Base-by-base conservation (phyloP, 1,139 yeast species). In the Hansenula lynferdii region DNA sequence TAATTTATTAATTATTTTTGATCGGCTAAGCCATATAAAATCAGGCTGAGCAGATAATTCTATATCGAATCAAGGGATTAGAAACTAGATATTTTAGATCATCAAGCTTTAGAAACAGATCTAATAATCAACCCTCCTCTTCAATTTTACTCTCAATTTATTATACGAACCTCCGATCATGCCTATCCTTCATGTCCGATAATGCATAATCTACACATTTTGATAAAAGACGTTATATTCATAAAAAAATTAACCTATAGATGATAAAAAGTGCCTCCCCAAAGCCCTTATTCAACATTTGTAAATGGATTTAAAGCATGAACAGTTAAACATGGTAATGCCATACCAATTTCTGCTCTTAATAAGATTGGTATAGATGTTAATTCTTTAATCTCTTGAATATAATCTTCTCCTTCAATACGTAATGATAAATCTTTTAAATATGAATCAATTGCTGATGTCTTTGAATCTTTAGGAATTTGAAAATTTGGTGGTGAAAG, bases 301-400 rank as follows among this genome's bases (percentile, higher is more conserved):
- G 51, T 50, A 61, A 89, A 92, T 27, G 98, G 98, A 55, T 92
- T 92, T 55, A 90, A 70, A n/a, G 92, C 84, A 54, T 96, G 77
- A 11, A 92, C 96, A 5, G 97, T 86, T 56, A 92, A 72, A 60
- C 97, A 90, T 14, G 98, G 98, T 42, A 92, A 71, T 1, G 95
- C 89, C 90, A 86, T 87, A 38, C 96, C 97, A 40, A 89, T 78
- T 60, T 90, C 97, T 0, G 97, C 95, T 50, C 97, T 74, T 45
- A 92, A 69, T 45, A 92, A 68, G 17, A 92, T 80, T 14, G 97
- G 97, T 35, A 92, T 85, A 54, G 79, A 81, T 38, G 73, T 73
- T 53, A 90, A 67, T 53, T 86, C 94, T 45, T 75, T 71, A 39
- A 92, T 80, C 55, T 86, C 95, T 66, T 92, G 97, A 39, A 92